Evolutionary conservation across 257 asterid species (phyloP), one percentile per base, ranked within the genome.

Genomic region (Solanum infundibuliforme): DNA sequence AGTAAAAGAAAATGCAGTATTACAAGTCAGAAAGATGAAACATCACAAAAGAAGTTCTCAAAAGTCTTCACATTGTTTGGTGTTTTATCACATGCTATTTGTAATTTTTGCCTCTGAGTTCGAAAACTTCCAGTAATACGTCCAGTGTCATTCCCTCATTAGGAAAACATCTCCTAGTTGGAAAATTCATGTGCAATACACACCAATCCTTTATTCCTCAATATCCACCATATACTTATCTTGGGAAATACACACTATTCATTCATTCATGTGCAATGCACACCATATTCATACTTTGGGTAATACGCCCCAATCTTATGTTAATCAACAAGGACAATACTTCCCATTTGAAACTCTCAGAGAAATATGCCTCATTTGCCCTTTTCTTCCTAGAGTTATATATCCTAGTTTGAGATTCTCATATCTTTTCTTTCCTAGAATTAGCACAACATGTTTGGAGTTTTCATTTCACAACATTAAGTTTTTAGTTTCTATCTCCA

Each of bases 321-420:
- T 62, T 2, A 9, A 10, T 11, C 7, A 0, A 8, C 7, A 23
- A 23, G 7, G 14, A 20, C 66, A 58, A 7, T 21, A 58, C 25
- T 1, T 58, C 66, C 32, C 32, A 65, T 9, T 65, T 65, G 72
- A n/a, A 25, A 4, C 32, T 25, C 8, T 62, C 5, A 4, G 7
- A 0, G 5, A 1, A n/a, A 25, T 65, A 65, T 4, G 8, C 4
- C 4, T 4, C 18, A 0, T n/a, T n/a, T 14, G 0, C 13, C 6
- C 7, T 65, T 65, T 65, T n/a, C 5, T 5, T 10, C 72, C 8
- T 4, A 2, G 7, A 0, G 31, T 9, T 12, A n/a, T n/a, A 65
- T 11, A 0, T 65, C 72, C 72, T 65, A 65, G 16, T 4, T 65
- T 12, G 16, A n/a, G 32, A 65, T 10, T 27, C 16, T 65, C 52